Base-by-base conservation (phyloP, 148 eudicot species). In the Camellia sinensis region DNA sequence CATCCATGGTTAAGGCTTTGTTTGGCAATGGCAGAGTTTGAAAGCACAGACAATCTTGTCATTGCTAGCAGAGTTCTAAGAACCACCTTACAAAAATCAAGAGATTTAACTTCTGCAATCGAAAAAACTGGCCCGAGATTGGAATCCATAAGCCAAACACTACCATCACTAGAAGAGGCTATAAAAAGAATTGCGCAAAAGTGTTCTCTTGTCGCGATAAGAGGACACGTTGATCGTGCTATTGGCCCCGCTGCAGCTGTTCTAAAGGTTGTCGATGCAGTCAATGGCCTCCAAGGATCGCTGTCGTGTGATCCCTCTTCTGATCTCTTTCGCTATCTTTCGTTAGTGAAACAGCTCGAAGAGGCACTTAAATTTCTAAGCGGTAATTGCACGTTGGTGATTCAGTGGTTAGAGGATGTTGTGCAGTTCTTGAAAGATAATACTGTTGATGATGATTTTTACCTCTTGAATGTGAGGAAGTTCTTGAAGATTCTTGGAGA, bases 341-440 rank as follows among this genome's bases (percentile, higher is more conserved):
- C 84, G 6, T 63, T 60, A 17, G 77, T 89, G 73, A 87, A 86
- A 83, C 91, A 89, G 37, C 85, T 92, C 0, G 89, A 89, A 77
- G 97, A 90, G 74, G 97, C 93, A 7, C 84, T 93, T 37, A 71
- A 70, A 83, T 84, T 95, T 80, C 91, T 93, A 21, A 82, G 88
- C 18, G 83, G 79, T 45, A 93, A 89, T 57, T 90, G 91, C 72
- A 76, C 76, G 85, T 71, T 95, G 76, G 90, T 89, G 54, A 87
- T 88, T 48, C 69, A 72, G 61, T 95, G 97, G 97, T 86, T 93
- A 73, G 91, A 89, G 70, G 97, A 95, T 56, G 83, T 83, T n/a
- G 80, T 83, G 21, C 78, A 65, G n/a, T 79, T 87, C 21, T 59
- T 93, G 3, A 83, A 86, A 74, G 86, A 88, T 44, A 83, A 83